Percentiles rank a stretch among this genome's conserved stretches.
Conservation (phyloP, 208 protist genomes). For the Blechomonas ayalai region DNA sequence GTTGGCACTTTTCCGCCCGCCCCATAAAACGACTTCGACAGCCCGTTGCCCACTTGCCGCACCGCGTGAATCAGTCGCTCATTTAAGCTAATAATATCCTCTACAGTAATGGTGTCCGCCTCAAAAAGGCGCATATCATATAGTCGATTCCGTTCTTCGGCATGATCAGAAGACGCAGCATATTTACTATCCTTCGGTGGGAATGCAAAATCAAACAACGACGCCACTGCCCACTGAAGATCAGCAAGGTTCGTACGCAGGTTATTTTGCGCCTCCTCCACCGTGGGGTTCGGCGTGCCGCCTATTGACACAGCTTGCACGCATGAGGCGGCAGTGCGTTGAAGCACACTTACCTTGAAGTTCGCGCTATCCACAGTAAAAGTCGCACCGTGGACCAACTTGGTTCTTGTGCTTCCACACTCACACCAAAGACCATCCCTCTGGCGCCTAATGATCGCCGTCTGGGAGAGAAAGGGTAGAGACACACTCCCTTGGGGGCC, state of each 20-base stretch:
- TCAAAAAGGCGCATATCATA: too few relatives aligned
- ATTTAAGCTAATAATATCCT: conserved; percentile 18
- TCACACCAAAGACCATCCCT: conserved; percentile 17
- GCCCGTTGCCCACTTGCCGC: conserved; percentile 24
- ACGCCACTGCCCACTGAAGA: conserved; percentile 56
- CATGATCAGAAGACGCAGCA: too few relatives aligned
- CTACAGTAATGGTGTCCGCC: too few relatives aligned
- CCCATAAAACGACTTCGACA: too few relatives aligned
- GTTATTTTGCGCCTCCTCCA: too few relatives aligned
- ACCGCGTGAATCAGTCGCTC: conserved; percentile 29
- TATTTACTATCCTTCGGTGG: conserved; percentile 10
- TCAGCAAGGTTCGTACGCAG: conserved; percentile 51
- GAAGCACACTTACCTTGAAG: too few relatives aligned
- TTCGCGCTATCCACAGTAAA: conserved; percentile 53
- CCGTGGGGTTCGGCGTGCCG: too few relatives aligned
- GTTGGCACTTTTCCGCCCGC: conserved; percentile 7
- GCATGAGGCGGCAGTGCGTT: conserved; percentile 2
- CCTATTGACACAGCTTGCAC: too few relatives aligned
- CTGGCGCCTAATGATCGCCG: conserved; percentile 17
- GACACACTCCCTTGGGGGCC: conserved; percentile 26
- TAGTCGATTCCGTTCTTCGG: too few relatives aligned
- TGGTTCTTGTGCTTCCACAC: conserved; percentile 14
- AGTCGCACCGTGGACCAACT: conserved; percentile 22
- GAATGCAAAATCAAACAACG: conserved; percentile 60
- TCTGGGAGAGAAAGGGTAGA: conserved; percentile 33